phyloP scores from a whole-genome alignment of 2,329 filamentous ascomycete genomes.

The Apiospora arundinis region DNA sequence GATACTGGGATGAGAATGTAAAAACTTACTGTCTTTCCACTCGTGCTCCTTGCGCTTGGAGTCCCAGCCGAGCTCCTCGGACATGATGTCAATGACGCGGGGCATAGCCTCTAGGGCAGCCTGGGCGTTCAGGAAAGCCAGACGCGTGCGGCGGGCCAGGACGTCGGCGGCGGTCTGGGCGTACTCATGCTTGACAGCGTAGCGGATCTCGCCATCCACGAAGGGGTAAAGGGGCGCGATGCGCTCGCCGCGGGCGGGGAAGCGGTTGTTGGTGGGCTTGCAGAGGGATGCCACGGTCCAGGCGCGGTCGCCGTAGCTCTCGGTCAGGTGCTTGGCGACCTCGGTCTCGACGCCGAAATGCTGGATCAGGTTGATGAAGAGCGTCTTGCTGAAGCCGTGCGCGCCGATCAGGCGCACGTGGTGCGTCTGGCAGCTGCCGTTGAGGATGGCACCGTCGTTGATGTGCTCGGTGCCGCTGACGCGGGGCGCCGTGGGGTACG shows the following conservation, averaged over 20 bases:
- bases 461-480: constrained; percentile 73
- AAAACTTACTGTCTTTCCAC: constrained; percentile 74
- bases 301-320: constrained; percentile 89
- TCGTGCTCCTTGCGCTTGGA: constrained; percentile 74
- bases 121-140: constrained; percentile 92
- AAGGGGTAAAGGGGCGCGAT: constrained; percentile 86
- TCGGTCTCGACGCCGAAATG: constrained; percentile 92
- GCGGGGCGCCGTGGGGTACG: constrained; percentile 65
- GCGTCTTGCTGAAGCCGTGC: constrained; percentile 84
- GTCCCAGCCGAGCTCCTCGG: constrained; percentile 82
- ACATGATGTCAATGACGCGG: constrained; percentile 87
- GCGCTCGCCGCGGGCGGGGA: constrained; percentile 82
- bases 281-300: constrained; percentile 89
- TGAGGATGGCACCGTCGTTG: constrained; percentile 69
- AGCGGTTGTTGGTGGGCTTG: constrained; percentile 76
- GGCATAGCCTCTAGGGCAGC: constrained; percentile 87
- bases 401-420: constrained; percentile 81
- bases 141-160: constrained; percentile 79
- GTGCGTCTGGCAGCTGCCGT: constrained; percentile 82
- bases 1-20: not conserved
- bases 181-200: constrained; percentile 87
- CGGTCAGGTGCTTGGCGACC: constrained; percentile 85
- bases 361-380: constrained; percentile 95
- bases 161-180: constrained; percentile 91
- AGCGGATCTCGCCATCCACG: constrained; percentile 89